Base-by-base conservation (phyloP, 768 basidiomycete species). In the Ramaria sp. region DNA sequence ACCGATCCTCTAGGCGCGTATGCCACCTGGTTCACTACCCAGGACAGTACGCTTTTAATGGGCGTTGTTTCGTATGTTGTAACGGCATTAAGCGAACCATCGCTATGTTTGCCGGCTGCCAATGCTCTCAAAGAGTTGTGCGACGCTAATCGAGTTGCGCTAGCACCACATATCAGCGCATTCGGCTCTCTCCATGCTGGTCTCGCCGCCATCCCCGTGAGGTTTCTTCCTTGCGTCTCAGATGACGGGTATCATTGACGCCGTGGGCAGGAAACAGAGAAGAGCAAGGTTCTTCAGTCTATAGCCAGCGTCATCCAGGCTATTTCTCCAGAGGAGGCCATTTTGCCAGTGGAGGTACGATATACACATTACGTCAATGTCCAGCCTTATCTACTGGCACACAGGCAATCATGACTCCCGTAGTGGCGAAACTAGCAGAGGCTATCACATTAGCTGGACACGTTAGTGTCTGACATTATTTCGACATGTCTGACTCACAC, bases 231-330 rank as follows among this genome's bases (percentile, higher is more conserved):
- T 51, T 31, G 24, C 34, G 33, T 37, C 34, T 37, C 34, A 10
- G 10, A 34, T 30, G 59, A 22, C 50, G 65, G 51, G 5, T 2
- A 19, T 10, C 30, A 7, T 45, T 56, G 24, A 27, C 38, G 24
- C 20, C 45, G 19, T 54, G 13, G 3, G 2, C 62, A 88, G 84
- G 88, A 90, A 62, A 81, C 84, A 20, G 92, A 95, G 69, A 88
- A 88, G 70, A 80, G 82, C 62, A 96, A 94, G 69, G 89, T 96
- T 0, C 72, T 96, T 46, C 88, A 96, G 66, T 90, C 88, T 0
- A 94, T 97, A 52, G 83, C 91, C 1, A 95, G 92, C 60, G 91
- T 97, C 3, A 88, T 96, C 33, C 90, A 96, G 64, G 94, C 93
- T 0, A 69, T 97, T 50, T 85, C 89, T 0, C 83, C 90, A 0